phyloP scores from a whole-genome alignment of 1,284 basidiomycete genomes.

The Cryptococcus sp. region DNA sequence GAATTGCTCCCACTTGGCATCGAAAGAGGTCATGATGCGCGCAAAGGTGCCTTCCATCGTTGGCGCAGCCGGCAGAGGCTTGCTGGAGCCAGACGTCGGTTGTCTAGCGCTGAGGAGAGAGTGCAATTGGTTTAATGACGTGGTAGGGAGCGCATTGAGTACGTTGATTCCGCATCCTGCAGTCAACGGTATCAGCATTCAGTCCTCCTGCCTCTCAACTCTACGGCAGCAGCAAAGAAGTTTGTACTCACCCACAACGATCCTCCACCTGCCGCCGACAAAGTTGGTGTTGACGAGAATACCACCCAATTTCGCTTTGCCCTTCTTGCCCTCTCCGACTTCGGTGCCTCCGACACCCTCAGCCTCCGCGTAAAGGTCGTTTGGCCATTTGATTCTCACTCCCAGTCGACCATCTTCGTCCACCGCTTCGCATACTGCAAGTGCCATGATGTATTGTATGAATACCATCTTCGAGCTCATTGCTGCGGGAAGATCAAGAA shows the following conservation, averaged over 20 bases:
- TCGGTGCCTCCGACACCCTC: conserved; percentile 53
- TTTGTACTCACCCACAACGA: conserved; percentile 70
- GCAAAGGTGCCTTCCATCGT: conserved; percentile 77
- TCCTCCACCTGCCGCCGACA: conserved; percentile 66
- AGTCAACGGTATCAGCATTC: not conserved
- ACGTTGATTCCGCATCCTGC: conserved; percentile 89
- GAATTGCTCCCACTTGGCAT: conserved; percentile 75
- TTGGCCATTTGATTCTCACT: conserved; percentile 94
- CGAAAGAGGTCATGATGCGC: conserved; percentile 75
- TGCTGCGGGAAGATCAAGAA: conserved; percentile 63
- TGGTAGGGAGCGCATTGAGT: conserved; percentile 78
- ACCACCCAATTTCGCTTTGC: conserved; percentile 74
- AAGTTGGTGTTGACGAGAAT: conserved; percentile 90
- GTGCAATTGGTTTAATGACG: conserved; percentile 73
- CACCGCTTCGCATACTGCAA: conserved; percentile 82
- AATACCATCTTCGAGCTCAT: conserved; percentile 78
- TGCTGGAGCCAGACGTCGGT: conserved; percentile 22
- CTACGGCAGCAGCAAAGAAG: not conserved
- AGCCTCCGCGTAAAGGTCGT: conserved; percentile 80
- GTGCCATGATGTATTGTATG: conserved; percentile 88
- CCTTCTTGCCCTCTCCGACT: conserved; percentile 55
- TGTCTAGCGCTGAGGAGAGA: conserved; percentile 34
- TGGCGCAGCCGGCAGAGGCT: conserved; percentile 54
- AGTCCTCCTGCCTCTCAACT: not conserved
- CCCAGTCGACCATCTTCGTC: conserved; percentile 60